Evolutionary conservation across 352 stramenopile genomes (phyloP), one percentile per base, ranked within the genome.

Genomic region (Globisporangium cederbergense): DNA sequence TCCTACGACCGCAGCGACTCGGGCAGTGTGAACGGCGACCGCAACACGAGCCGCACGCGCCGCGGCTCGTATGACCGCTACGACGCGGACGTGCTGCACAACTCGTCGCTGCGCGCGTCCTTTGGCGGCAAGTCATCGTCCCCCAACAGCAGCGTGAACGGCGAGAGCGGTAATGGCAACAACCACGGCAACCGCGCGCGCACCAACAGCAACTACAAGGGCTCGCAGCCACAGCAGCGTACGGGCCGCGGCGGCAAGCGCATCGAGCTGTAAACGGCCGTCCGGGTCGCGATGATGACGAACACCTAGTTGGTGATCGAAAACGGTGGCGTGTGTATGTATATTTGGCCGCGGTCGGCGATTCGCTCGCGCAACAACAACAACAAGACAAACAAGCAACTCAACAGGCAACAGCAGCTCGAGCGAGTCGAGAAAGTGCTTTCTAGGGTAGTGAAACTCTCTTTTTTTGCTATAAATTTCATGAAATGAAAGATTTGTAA

Each of bases 61-160:
- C 83, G 83, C 28, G 76, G 79, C 0, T 91, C 83, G 22, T 83
- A 86, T 64, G 83, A 91, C 62, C 83, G 70, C 25, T 67, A 66
- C 14, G 76, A 84, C 51, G 70, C 75, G 42, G 75, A 78, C 38
- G 45, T 70, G 46, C 47, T 67, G 55, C 68, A 68, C 28, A 75
- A 57, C 60, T 78, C 72, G 43, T 74, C 72, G 25, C 51, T 76
- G 60, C 72, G 72, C 6, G 46, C 38, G n/a, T 76, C 72, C 25
- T 74, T 78, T 36, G 55, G 53, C 36, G 58, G 58, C 34, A 62
- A 55, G 43, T 10, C 20, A 22, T 60, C 60, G 51, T 66, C 60
- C n/a, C 60, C 60, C 2, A 66, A 59, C 51, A 60, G 38, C 50
- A 66, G 60, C 20, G 60, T 60, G 25, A 75, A 76, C 49, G 56